Base-by-base conservation (phyloP, 768 basidiomycete genomes). In the Melanogaster broomeanus region DNA sequence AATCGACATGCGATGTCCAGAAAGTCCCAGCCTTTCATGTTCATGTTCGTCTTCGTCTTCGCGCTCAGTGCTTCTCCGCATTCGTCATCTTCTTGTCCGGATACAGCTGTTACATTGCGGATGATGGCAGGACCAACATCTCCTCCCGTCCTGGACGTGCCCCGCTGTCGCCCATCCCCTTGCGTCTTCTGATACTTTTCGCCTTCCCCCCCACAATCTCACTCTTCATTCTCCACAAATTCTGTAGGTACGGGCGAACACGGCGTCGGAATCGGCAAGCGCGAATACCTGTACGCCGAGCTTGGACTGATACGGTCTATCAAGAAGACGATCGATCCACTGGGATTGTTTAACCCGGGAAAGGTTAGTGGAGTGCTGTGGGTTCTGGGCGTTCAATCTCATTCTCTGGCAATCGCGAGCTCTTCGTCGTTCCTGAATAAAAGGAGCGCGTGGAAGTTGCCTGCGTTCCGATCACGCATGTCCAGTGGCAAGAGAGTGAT, bases 231-330 rank as follows among this genome's bases (percentile, higher is more conserved):
- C 12, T 10, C 30, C 12, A 24, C 7, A 21, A 30, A 22, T n/a
- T 28, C 30, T 11, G 11, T 40, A 86, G 85, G 84, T 58, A 87
- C 85, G 0, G 89, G 89, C 4, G 92, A 94, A 60, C 92, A 94
- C 61, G 93, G n/a, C 2, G 89, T 94, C 7, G 93, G 92, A 0
- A 74, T 93, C 10, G 92, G 92, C 6, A 94, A 94, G 73, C 82
- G 80, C 52, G 77, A 86, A 53, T 95, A 86, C 62, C 76, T 97
- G n/a, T 76, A 80, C 13, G 79, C 85, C 35, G 94, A 97, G 62
- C 77, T 97, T 0, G 93, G 94, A 0, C 66, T 95, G 22, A 94
- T 96, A 92, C 86, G 88, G 70, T 78, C 76, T 12, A 81, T 96
- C 59, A 96, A 96, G 68, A 68, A 71, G 51, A 75, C 82, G 0